A percentile compares a stretch with the other conserved stretches of the same genome.
These are phyloP conservation scores for Lepidium sativum DNA, from an alignment of 345 rosid genomes.

Conservation along the genomic window DNA sequence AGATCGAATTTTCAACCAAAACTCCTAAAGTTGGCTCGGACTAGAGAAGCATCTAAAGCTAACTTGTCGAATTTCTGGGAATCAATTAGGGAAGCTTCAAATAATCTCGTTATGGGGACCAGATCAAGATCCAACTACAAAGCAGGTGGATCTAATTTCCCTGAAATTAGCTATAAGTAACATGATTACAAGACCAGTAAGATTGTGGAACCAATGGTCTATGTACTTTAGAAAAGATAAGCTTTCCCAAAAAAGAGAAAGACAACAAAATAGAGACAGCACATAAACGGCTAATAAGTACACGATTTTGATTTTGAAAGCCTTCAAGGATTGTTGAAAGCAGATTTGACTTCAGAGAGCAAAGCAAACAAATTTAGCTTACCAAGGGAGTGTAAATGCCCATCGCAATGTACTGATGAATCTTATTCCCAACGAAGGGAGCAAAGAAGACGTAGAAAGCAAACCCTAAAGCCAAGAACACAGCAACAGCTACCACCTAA, in stretches of 20 bases:
- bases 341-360: slow-evolving; percentile 35
- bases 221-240: slow-evolving; percentile 7
- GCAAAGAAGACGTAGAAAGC: slow-evolving; percentile 99
- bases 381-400: slow-evolving; percentile 97
- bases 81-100: neutral
- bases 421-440: slow-evolving; percentile 88
- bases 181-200: neutral
- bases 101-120: neutral
- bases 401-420: slow-evolving; percentile 62
- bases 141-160: neutral
- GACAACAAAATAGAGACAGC: slow-evolving; percentile 15
- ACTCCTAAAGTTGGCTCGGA: neutral
- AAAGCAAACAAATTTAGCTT: slow-evolving; percentile 21
- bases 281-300: slow-evolving; percentile 12
- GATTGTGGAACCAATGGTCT: slow-evolving; percentile 5
- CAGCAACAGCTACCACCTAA: slow-evolving; percentile 98
- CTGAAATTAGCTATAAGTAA: slow-evolving; percentile 5
- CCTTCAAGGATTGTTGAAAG: neutral
- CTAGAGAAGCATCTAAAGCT: slow-evolving; percentile 1
- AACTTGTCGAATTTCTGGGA: neutral
- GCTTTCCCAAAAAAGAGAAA: neutral
- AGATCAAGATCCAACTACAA: slow-evolving; percentile 11
- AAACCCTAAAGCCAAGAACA: slow-evolving; percentile 92
- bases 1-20: neutral
- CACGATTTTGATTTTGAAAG: neutral